A percentile compares a stretch with the other conserved stretches of the same genome.
Evolutionary conservation across 2,329 filamentous ascomycete genomes (phyloP).

Genomic region (Cytospora paraplurivora): DNA sequence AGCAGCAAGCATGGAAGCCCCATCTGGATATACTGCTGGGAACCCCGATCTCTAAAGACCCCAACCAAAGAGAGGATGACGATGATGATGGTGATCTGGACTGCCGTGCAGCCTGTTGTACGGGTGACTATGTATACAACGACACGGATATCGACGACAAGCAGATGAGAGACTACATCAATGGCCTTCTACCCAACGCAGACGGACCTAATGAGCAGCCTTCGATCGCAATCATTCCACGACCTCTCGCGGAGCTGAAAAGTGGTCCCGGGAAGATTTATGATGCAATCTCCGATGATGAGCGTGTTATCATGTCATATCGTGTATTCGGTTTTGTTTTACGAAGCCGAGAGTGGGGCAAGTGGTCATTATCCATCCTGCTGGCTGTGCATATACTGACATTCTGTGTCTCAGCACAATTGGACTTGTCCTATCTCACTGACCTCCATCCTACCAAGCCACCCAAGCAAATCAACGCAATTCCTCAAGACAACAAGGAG

Average conservation of each 20-base stretch:
- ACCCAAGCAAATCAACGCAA: background rate
- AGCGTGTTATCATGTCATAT: slow-evolving; percentile 38
- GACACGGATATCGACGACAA: slow-evolving; percentile 26
- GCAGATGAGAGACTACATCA: slow-evolving; percentile 24
- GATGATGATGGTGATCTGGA: no score
- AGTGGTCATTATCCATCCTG: slow-evolving; percentile 23
- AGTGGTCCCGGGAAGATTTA: background rate
- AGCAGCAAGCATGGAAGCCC: background rate
- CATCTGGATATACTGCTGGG: background rate
- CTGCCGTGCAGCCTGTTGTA: slow-evolving; percentile 25
- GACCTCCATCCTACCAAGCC: background rate
- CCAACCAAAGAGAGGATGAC: background rate
- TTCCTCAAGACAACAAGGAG: background rate
- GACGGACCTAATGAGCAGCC: slow-evolving; percentile 13
- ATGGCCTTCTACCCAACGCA: slow-evolving; percentile 22
- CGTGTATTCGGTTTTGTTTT: slow-evolving; percentile 40
- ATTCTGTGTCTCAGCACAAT: background rate
- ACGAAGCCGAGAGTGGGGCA: slow-evolving; percentile 40
- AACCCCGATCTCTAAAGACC: background rate
- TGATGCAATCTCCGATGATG: slow-evolving; percentile 30
- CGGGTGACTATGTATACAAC: background rate
- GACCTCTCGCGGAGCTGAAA: slow-evolving; percentile 17
- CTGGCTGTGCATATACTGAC: background rate
- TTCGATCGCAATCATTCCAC: slow-evolving; percentile 24
- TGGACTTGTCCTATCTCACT: background rate